Conservation (phyloP, 192 early-diverging fungal species). For the Entophlyctis luteolus region DNA sequence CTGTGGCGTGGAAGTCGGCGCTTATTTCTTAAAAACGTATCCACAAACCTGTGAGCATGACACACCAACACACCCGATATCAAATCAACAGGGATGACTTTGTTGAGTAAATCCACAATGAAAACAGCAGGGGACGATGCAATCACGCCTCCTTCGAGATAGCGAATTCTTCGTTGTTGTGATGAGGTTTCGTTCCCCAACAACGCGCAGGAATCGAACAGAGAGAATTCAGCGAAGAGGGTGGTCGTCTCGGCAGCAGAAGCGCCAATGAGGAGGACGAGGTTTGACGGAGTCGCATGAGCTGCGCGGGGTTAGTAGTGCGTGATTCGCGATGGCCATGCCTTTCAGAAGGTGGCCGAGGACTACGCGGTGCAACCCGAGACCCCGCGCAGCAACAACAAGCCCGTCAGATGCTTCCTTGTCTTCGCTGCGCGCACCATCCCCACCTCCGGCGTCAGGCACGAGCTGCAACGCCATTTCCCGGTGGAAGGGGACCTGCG, state of each 20-base stretch:
- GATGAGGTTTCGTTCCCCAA: constrained; percentile 58
- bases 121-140: constrained; percentile 81
- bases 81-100: constrained; percentile 66
- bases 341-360: constrained; percentile 68
- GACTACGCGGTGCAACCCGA: constrained; percentile 64
- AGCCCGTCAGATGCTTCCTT: constrained; percentile 67
- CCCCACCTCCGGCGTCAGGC: background rate
- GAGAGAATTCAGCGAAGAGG: background rate
- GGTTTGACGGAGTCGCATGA: constrained; percentile 59
- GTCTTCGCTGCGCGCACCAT: background rate
- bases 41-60: constrained; percentile 72
- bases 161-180: background rate
- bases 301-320: background rate
- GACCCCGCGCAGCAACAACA: constrained; percentile 71
- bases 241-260: constrained; percentile 35
- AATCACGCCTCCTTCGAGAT: constrained; percentile 69
- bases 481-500: constrained; percentile 29
- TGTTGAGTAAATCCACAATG: constrained; percentile 83
- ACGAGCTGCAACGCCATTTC: constrained; percentile 35
- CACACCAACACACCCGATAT: constrained; percentile 81
- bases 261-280: constrained; percentile 80
- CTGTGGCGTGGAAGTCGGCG: constrained; percentile 28
- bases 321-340: constrained; percentile 4
- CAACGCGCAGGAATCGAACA: too few species aligned
- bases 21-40: too few species aligned